Evolutionary conservation across 306 rosid species (phyloP).

Genomic region (Cicer bijugum): DNA sequence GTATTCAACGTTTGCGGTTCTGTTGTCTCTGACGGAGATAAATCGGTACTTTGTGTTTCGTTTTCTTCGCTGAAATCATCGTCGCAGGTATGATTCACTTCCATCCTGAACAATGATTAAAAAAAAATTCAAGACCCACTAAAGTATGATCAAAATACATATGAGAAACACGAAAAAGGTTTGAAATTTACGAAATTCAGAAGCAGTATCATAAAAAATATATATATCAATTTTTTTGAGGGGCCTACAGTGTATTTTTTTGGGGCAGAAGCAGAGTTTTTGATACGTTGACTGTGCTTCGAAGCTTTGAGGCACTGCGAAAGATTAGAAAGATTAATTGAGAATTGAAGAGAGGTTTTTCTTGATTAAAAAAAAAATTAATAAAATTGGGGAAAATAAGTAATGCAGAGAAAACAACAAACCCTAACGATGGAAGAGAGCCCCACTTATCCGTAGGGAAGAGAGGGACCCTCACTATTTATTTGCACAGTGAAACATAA

Average conservation of each 20-base stretch:
- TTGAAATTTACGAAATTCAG: slow-evolving; percentile 5
- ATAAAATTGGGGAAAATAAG: background rate
- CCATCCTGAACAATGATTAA: slow-evolving; percentile 43
- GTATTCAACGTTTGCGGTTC: slow-evolving; percentile 19
- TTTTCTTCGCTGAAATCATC: slow-evolving; percentile 44
- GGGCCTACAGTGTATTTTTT: slow-evolving; percentile 35
- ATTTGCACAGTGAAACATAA: slow-evolving; percentile 37
- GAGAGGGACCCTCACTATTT: slow-evolving; percentile 67
- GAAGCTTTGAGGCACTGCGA: slow-evolving; percentile 51
- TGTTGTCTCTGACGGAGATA: slow-evolving; percentile 41
- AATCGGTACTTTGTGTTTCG: slow-evolving; percentile 21
- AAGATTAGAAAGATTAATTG: slow-evolving; percentile 54
- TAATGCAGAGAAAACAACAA: slow-evolving; percentile 47
- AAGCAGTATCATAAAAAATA: background rate
- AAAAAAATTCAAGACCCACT: slow-evolving; percentile 9
- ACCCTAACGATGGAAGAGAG: slow-evolving; percentile 64
- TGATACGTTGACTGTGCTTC: slow-evolving; percentile 47
- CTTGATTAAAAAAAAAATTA: background rate
- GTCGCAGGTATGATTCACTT: slow-evolving; percentile 39
- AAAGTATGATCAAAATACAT: slow-evolving; percentile 14
- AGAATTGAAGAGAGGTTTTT: slow-evolving; percentile 38
- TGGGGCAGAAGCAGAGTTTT: slow-evolving; percentile 33
- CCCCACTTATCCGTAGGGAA: slow-evolving; percentile 69
- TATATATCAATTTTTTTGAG: background rate
- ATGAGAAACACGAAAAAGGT: slow-evolving; percentile 4